phyloP scores from a whole-genome alignment of 1,284 basidiomycete genomes.

The Pulveroboletus sp. region DNA sequence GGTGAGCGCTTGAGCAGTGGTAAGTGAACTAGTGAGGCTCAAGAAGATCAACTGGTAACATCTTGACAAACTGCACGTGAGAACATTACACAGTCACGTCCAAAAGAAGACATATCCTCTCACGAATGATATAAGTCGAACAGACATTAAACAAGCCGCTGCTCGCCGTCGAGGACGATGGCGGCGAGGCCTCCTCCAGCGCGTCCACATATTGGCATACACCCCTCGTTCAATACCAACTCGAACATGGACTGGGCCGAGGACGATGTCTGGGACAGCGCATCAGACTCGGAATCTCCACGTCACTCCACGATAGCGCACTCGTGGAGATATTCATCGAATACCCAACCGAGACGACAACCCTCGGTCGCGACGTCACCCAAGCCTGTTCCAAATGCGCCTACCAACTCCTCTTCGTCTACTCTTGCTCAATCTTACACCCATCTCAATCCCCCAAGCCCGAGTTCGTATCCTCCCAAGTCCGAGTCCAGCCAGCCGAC shows the following conservation, averaged over 20 bases:
- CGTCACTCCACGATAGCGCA: constrained; percentile 49
- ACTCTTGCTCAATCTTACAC: constrained; percentile 81
- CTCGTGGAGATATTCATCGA: constrained; percentile 47
- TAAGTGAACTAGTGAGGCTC: too few species aligned
- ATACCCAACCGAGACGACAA: constrained; percentile 33
- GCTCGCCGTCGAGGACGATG: constrained; percentile 46
- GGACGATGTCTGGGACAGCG: constrained; percentile 89
- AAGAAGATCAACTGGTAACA: too few species aligned
- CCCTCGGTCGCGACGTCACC: constrained; percentile 51
- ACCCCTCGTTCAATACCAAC: constrained; percentile 53
- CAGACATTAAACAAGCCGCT: background rate
- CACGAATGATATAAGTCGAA: constrained; percentile 11
- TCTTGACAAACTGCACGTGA: background rate
- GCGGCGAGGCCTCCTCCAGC: constrained; percentile 70
- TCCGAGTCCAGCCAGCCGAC: constrained; percentile 40
- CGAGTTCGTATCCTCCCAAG: constrained; percentile 70
- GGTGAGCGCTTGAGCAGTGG: background rate
- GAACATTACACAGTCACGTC: background rate
- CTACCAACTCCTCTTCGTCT: constrained; percentile 59
- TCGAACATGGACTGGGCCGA: constrained; percentile 67
- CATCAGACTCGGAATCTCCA: constrained; percentile 78
- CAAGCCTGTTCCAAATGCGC: constrained; percentile 53
- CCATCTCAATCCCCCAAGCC: constrained; percentile 73
- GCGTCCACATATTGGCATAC: constrained; percentile 71
- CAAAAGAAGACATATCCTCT: constrained; percentile 7